These are phyloP conservation scores for Kwoniella dendrophila DNA, from an alignment of 768 basidiomycete species.

Conservation along the genomic window DNA sequence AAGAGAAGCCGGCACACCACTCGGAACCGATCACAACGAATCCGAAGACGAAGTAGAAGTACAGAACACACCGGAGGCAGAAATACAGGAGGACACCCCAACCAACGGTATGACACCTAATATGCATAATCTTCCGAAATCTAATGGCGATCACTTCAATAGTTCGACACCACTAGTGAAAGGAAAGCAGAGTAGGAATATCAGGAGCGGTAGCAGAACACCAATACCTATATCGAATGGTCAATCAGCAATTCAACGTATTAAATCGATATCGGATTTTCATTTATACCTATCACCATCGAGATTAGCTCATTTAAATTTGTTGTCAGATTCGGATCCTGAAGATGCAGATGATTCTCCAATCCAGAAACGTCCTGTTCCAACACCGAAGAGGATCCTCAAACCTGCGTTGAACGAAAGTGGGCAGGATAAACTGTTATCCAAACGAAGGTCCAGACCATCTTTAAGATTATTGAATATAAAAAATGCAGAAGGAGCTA, in stretches of 20 bases:
- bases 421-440: conserved; percentile 3
- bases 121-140: not conserved
- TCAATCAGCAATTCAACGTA: conserved; percentile 29
- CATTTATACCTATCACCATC: conserved; percentile 54
- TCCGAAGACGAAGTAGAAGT: not conserved
- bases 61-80: not conserved
- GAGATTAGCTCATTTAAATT: conserved; percentile 44
- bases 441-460: conserved; percentile 25
- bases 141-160: not conserved
- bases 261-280: conserved; percentile 51
- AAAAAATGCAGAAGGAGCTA: not conserved
- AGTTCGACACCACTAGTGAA: not conserved
- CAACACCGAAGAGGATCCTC: conserved; percentile 11
- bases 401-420: conserved; percentile 25
- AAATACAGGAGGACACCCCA: conserved; percentile 1
- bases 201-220: not conserved
- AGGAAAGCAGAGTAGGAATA: not conserved
- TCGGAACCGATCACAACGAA: not conserved
- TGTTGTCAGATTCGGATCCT: conserved; percentile 42
- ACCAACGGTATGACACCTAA: not conserved
- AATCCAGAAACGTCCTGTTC: not conserved
- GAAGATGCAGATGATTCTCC: conserved; percentile 30
- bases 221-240: not conserved
- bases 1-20: not conserved
- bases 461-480: conserved; percentile 25